Conservation (phyloP, 1,139 yeast genomes). For the Geotrichum bryndzae region DNA sequence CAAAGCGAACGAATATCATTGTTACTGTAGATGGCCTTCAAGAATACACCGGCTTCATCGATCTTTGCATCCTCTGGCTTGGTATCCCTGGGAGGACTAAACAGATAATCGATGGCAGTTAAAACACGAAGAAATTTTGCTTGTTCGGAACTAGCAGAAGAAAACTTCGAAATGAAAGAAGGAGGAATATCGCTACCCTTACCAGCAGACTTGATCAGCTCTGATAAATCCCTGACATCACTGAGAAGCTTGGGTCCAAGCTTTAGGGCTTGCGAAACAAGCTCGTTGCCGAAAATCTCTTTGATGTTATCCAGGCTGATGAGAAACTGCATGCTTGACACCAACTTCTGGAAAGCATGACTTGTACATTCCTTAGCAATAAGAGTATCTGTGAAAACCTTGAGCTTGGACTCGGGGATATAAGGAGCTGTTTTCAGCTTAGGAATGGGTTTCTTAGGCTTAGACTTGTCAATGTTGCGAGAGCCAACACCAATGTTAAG, state of each 20-base stretch:
- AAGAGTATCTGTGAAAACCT: conserved; percentile 59
- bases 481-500: not conserved
- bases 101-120: conserved; percentile 84
- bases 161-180: conserved; percentile 57
- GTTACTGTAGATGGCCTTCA: conserved; percentile 47
- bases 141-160: conserved; percentile 80
- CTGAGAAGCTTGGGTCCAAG: conserved; percentile 53
- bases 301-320: conserved; percentile 54
- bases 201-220: conserved; percentile 40
- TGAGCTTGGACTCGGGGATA: conserved; percentile 59
- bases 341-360: conserved; percentile 76
- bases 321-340: conserved; percentile 75
- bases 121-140: conserved; percentile 76
- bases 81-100: conserved; percentile 39
- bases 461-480: conserved; percentile 5
- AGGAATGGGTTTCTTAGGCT: conserved; percentile 19
- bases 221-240: conserved; percentile 51
- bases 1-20: conserved; percentile 75
- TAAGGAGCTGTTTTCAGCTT: conserved; percentile 50
- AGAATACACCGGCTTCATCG: conserved; percentile 41
- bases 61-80: conserved; percentile 35
- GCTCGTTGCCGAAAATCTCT: conserved; percentile 59
- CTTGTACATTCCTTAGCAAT: conserved; percentile 85
- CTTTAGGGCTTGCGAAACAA: conserved; percentile 58
- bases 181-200: conserved; percentile 46